phyloP scores from a whole-genome alignment of 345 rosid genomes.

The Rhodamnia rubescens region DNA sequence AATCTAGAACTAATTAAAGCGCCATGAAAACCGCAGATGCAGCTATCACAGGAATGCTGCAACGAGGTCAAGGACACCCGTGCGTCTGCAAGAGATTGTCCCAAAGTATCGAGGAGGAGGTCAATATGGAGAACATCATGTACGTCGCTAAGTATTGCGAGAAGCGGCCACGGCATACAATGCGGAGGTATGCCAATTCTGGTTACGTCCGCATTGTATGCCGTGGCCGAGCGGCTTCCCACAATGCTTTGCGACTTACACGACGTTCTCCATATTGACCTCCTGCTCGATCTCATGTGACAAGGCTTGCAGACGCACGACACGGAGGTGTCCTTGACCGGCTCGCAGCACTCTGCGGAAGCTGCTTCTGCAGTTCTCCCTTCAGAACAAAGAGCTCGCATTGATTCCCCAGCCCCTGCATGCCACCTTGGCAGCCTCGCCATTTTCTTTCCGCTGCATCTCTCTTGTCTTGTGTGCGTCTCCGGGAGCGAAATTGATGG shows the following conservation, averaged over 20 bases:
- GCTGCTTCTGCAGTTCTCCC: not conserved
- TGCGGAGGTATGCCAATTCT: not conserved
- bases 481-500: constrained; percentile 2
- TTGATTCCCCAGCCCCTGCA: not conserved
- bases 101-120: not conserved
- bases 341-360: constrained; percentile 18
- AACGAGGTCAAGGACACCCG: not conserved
- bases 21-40: not conserved
- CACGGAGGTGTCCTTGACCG: not conserved
- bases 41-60: constrained; percentile 23
- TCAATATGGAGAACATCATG: not conserved
- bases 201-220: not conserved
- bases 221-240: not conserved
- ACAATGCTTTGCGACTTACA: not conserved
- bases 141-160: not conserved
- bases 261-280: not conserved
- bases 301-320: constrained; percentile 2
- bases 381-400: constrained; percentile 6
- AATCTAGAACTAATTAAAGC: not conserved
- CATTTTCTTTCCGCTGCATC: not conserved
- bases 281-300: not conserved
- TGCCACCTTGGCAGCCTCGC: constrained; percentile 2
- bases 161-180: not conserved
- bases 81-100: constrained; percentile 1
- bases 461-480: not conserved